These are phyloP conservation scores for Trichoderma gamsii DNA, from an alignment of 495 filamentous ascomycete species.

Conservation along the genomic window DNA sequence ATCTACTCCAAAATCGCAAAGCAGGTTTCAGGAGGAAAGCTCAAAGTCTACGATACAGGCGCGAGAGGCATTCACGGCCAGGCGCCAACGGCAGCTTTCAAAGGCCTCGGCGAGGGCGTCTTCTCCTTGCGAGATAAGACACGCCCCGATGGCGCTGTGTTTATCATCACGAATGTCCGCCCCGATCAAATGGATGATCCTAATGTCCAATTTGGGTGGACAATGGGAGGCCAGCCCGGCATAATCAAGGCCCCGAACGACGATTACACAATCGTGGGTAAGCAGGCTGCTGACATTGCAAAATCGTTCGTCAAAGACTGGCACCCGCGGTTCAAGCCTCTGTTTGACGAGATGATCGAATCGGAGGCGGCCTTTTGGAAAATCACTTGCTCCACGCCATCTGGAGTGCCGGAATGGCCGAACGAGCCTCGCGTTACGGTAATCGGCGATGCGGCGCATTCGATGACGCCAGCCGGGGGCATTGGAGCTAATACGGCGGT, in stretches of 20 bases:
- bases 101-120: constrained; percentile 49
- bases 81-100: constrained; percentile 48
- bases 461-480: constrained; percentile 57
- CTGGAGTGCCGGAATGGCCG: constrained; percentile 44
- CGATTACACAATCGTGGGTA: constrained; percentile 45
- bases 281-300: constrained; percentile 44
- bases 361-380: constrained; percentile 51
- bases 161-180: constrained; percentile 50
- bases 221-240: constrained; percentile 46
- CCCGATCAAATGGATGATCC: constrained; percentile 51
- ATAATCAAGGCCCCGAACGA: constrained; percentile 46
- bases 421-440: constrained; percentile 51
- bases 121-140: constrained; percentile 37
- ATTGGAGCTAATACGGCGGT: constrained; percentile 56
- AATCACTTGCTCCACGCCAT: constrained; percentile 48
- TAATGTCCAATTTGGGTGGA: constrained; percentile 48
- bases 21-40: constrained; percentile 42
- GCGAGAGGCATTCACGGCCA: constrained; percentile 52
- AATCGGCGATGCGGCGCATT: constrained; percentile 55
- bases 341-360: constrained; percentile 47
- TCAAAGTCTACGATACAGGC: constrained; percentile 50
- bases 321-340: constrained; percentile 43
- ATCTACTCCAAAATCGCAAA: constrained; percentile 47
- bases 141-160: constrained; percentile 34
- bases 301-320: constrained; percentile 42